Evolutionary conservation across 352 stramenopile species (phyloP).

Genomic region (Paralagenidium karlingii): DNA sequence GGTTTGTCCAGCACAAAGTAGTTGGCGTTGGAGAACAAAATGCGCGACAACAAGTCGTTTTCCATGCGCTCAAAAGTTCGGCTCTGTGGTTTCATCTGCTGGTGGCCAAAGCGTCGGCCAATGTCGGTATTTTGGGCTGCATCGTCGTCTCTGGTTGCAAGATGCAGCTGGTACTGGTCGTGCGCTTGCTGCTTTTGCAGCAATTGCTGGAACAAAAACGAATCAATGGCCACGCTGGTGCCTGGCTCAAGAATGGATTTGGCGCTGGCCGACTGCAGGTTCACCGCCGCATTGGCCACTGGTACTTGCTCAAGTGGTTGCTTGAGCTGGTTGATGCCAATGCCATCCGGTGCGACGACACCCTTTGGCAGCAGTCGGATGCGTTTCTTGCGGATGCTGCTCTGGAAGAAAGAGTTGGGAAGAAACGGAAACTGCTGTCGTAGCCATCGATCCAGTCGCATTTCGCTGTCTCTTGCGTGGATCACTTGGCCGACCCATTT

Average conservation of each 20-base stretch:
- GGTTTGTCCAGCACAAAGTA: slow-evolving; percentile 61
- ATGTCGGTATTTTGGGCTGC: neutral
- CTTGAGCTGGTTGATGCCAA: neutral
- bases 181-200: slow-evolving; percentile 12
- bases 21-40: slow-evolving; percentile 39
- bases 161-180: too few species aligned
- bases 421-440: slow-evolving; percentile 27
- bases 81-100: neutral
- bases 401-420: slow-evolving; percentile 47
- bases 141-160: too few species aligned
- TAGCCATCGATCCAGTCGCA: slow-evolving; percentile 60
- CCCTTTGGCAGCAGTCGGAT: slow-evolving; percentile 29
- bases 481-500: slow-evolving; percentile 36
- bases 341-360: neutral
- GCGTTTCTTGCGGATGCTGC: slow-evolving; percentile 48
- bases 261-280: slow-evolving; percentile 7
- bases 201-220: slow-evolving; percentile 19
- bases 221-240: slow-evolving; percentile 34
- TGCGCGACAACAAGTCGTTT: slow-evolving; percentile 13
- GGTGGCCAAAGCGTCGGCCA: neutral
- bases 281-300: neutral
- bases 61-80: neutral
- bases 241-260: slow-evolving; percentile 23
- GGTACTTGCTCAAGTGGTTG: neutral
- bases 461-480: slow-evolving; percentile 26